A percentile compares a stretch with the other conserved stretches of the same genome.
Evolutionary conservation across 257 asterid species (phyloP).

Genomic region (Nicotiana attenuata): DNA sequence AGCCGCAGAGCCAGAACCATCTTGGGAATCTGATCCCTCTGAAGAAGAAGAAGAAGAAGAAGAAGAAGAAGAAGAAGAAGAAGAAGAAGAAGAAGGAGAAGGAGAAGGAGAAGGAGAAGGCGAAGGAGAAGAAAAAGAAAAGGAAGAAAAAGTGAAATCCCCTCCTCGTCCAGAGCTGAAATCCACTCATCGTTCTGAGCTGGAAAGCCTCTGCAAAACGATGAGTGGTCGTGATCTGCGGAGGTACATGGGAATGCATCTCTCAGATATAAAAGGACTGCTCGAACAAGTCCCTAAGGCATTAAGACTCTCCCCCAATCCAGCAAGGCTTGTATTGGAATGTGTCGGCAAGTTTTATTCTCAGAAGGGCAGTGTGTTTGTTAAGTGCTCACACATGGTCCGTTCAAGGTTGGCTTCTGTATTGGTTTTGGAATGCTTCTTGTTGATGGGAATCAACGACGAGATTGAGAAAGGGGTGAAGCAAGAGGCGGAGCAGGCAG

Average conservation of each 20-base stretch:
- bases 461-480: slow-evolving; percentile 35
- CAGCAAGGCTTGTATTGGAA: slow-evolving; percentile 60
- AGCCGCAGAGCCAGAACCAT: neutral
- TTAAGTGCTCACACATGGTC: slow-evolving; percentile 49
- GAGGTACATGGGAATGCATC: slow-evolving; percentile 35
- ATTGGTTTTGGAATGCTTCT: slow-evolving; percentile 56
- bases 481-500: slow-evolving; percentile 51
- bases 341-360: slow-evolving; percentile 63
- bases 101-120: neutral
- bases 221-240: slow-evolving; percentile 52
- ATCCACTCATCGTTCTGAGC: slow-evolving; percentile 13
- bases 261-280: slow-evolving; percentile 31
- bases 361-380: slow-evolving; percentile 57
- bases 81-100: slow-evolving; percentile 1
- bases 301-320: slow-evolving; percentile 42
- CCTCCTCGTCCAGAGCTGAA: neutral
- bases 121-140: no score
- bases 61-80: slow-evolving; percentile 9
- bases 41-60: slow-evolving; percentile 13
- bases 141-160: neutral
- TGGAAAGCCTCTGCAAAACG: slow-evolving; percentile 42
- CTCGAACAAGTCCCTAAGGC: slow-evolving; percentile 69
- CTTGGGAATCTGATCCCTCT: slow-evolving; percentile 5
- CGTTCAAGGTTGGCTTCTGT: slow-evolving; percentile 63
- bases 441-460: slow-evolving; percentile 41